Conservation (phyloP, 2,329 filamentous ascomycete species). For the Epichloe gansuensis region DNA sequence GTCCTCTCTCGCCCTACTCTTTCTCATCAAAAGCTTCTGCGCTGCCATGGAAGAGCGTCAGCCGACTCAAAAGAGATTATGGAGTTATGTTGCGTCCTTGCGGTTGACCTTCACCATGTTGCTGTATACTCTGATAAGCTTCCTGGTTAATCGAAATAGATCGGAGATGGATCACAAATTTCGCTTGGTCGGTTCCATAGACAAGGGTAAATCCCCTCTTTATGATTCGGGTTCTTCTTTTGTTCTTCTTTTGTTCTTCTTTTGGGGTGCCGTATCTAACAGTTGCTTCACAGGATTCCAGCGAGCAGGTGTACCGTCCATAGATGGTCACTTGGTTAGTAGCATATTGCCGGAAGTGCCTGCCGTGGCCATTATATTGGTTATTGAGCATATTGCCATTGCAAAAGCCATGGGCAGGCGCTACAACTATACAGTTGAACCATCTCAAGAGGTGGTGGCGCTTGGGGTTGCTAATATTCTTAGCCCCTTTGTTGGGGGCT, state of each 20-base stretch:
- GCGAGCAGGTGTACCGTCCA: conserved; percentile 44
- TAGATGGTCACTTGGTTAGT: conserved; percentile 42
- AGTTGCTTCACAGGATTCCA: conserved; percentile 40
- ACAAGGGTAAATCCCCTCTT: conserved; percentile 33
- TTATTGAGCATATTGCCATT: conserved; percentile 76
- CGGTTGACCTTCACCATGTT: conserved; percentile 64
- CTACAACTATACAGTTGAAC: conserved; percentile 67
- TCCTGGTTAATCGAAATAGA: conserved; percentile 46
- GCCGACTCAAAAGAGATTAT: conserved; percentile 48
- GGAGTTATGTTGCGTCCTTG: conserved; percentile 63
- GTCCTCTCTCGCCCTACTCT: conserved; percentile 52
- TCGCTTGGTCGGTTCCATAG: conserved; percentile 51
- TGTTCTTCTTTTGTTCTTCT: background rate
- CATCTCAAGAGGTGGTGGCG: conserved; percentile 67
- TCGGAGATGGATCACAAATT: conserved; percentile 38
- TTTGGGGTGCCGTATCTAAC: conserved; percentile 7
- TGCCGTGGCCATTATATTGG: conserved; percentile 59
- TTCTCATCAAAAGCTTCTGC: conserved; percentile 49
- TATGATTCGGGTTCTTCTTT: background rate
- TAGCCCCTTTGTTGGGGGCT: conserved; percentile 57
- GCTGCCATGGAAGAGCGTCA: conserved; percentile 45
- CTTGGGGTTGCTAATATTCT: conserved; percentile 66
- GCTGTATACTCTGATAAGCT: conserved; percentile 63
- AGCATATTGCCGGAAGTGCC: conserved; percentile 51
- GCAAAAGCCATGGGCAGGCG: conserved; percentile 70